Evolutionary conservation across 2,329 filamentous ascomycete genomes (phyloP).

Genomic region (Metarhizium album): DNA sequence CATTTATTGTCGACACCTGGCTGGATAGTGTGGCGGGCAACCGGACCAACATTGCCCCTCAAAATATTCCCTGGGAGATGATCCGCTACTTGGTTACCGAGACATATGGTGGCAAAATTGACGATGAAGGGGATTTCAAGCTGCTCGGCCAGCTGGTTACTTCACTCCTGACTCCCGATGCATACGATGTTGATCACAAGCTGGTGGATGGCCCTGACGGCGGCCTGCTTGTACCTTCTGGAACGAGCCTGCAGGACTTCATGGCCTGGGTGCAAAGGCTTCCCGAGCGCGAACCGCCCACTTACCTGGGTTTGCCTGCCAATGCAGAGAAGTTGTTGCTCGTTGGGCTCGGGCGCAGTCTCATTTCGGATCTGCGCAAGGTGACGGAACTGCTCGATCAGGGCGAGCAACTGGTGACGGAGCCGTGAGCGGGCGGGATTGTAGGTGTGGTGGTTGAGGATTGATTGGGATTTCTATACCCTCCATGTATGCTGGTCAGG

Average conservation of each 20-base stretch:
- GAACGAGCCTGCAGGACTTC: constrained; percentile 78
- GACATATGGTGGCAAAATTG: constrained; percentile 96
- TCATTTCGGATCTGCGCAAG: constrained; percentile 74
- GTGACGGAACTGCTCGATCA: constrained; percentile 87
- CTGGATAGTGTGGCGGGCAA: constrained; percentile 71
- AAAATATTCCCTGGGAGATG: constrained; percentile 95
- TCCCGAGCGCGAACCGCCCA: constrained; percentile 91
- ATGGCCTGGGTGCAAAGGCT: constrained; percentile 82
- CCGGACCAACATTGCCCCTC: constrained; percentile 84
- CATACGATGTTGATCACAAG: constrained; percentile 87
- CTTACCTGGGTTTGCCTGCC: constrained; percentile 83
- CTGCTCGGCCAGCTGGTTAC: constrained; percentile 64
- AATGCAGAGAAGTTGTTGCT: constrained; percentile 95
- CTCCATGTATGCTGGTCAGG: neutral
- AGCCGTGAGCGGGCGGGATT: constrained; percentile 21
- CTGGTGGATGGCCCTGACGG: constrained; percentile 60
- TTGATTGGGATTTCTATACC: neutral
- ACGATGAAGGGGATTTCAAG: constrained; percentile 75
- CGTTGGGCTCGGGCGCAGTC: constrained; percentile 73
- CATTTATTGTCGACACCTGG: constrained; percentile 93
- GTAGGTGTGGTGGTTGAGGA: neutral
- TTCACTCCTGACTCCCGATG: constrained; percentile 70
- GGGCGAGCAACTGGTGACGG: constrained; percentile 79
- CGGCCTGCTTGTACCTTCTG: constrained; percentile 63
- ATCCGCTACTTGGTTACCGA: constrained; percentile 82